Base-by-base conservation (phyloP, 2,329 filamentous ascomycete genomes). In the Colletotrichum scovillei region DNA sequence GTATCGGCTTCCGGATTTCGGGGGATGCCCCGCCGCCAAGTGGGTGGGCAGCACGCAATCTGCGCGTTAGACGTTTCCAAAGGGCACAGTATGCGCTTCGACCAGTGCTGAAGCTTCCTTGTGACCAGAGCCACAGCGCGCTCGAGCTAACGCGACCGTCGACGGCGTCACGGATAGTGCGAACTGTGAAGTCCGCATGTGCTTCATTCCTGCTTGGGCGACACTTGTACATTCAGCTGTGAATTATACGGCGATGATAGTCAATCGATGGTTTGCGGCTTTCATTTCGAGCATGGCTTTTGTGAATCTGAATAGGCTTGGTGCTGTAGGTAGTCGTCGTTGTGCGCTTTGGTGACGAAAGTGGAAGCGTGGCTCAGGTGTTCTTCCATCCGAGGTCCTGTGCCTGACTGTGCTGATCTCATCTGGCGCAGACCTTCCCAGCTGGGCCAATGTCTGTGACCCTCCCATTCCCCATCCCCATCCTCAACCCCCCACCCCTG, bases 1-100 rank as follows among this genome's bases (percentile, higher is more conserved):
- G 71, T 56, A 32, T 49, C 71, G 67, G 67, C 57, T 67, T 73
- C 71, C 71, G 67, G 71, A 42, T 70, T 73, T 73, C 67, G 71
- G 67, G 60, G 35, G 28, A 4, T 46, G 28, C 55, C 52, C 68
- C 55, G 42, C 62, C 9, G 62, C 24, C 60, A 65, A 42, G 46
- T 35, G 56, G 58, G 16, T 19, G 38, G 38, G 49, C 11, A 53
- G 42, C 60, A 63, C 19, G 28, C 26, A 63, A 49, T 19, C 19
- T 53, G n/a, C 7, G 22, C 26, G 30, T 42, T 19, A 42, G 38
- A 42, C 38, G 38, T 35, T 35, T 12, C 60, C 12, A 26, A 11
- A 49, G 8, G 8, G 42, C 62, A 55, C 62, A 55, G 62, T 64
- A 46, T 55, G 46, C n/a, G 42, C 42, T 49, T 49, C 42, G 42